Percentiles rank a stretch among this genome's conserved stretches.
Evolutionary conservation across 1,284 basidiomycete genomes (phyloP).

Genomic region (Mycena sp.): DNA sequence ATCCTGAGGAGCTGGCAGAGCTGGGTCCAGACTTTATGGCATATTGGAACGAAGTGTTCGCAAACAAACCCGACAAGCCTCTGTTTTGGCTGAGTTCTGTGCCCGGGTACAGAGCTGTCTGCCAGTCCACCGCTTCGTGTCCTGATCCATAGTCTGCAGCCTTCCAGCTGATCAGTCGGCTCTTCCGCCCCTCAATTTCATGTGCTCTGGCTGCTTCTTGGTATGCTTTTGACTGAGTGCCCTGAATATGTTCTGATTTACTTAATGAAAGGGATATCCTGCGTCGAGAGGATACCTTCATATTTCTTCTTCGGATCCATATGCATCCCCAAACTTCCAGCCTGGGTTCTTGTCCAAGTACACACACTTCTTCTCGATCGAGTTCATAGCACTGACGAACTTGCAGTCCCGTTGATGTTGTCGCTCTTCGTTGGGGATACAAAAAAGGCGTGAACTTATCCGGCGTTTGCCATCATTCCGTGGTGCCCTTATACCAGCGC

Average conservation of each 20-base stretch:
- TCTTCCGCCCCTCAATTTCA: constrained; percentile 7
- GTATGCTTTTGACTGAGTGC: constrained; percentile 29
- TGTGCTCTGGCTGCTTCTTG: not conserved
- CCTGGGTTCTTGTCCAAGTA: constrained; percentile 40
- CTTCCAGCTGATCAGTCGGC: not conserved
- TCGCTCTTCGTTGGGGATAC: constrained; percentile 61
- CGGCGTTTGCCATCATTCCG: constrained; percentile 66
- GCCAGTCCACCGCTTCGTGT: too few species aligned
- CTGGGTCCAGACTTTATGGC: constrained; percentile 55
- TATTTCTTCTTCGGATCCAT: constrained; percentile 30
- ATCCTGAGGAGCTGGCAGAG: constrained; percentile 49
- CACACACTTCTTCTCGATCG: constrained; percentile 11
- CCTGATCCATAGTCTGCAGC: constrained; percentile 36
- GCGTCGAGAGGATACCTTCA: constrained; percentile 37
- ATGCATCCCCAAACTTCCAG: constrained; percentile 36
- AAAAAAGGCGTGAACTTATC: constrained; percentile 66
- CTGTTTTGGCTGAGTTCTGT: constrained; percentile 46
- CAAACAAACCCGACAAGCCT: constrained; percentile 56
- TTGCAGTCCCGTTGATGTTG: constrained; percentile 61
- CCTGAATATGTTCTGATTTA: constrained; percentile 36
- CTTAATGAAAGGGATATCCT: constrained; percentile 30
- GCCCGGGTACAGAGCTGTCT: not conserved
- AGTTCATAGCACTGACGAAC: not conserved
- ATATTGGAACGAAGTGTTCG: constrained; percentile 54
- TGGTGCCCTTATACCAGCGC: constrained; percentile 54